phyloP scores from a whole-genome alignment of 2,329 filamentous ascomycete genomes.

The Exserohilum turcica region DNA sequence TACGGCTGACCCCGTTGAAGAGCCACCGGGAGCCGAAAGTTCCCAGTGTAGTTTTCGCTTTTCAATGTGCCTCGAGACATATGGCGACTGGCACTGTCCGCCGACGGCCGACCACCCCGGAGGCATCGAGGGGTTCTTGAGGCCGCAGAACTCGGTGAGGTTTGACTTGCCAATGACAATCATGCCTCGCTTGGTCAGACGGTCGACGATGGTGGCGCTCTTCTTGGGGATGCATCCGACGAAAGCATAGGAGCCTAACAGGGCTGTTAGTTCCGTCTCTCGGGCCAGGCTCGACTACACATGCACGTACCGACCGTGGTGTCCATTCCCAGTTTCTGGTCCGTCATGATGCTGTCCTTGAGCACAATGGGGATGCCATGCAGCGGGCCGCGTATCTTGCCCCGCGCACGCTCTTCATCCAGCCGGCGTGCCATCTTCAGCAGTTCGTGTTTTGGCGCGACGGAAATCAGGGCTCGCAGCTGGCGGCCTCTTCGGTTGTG shows the following conservation, averaged over 20 bases:
- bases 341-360: conserved; percentile 52
- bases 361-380: conserved; percentile 52
- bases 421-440: conserved; percentile 46
- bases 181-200: conserved; percentile 47
- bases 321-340: conserved; percentile 46
- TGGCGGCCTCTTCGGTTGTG: conserved; percentile 45
- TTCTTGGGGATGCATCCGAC: conserved; percentile 45
- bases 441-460: conserved; percentile 46
- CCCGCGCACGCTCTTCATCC: conserved; percentile 48
- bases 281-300: background rate
- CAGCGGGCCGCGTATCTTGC: conserved; percentile 45
- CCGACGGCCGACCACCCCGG: conserved; percentile 50
- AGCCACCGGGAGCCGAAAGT: conserved; percentile 46
- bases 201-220: conserved; percentile 47
- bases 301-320: conserved; percentile 47
- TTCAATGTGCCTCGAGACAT: conserved; percentile 46
- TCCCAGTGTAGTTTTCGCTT: conserved; percentile 46
- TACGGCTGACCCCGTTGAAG: conserved; percentile 47
- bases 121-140: conserved; percentile 46
- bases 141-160: conserved; percentile 47
- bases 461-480: conserved; percentile 46
- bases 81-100: conserved; percentile 48
- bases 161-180: conserved; percentile 53
- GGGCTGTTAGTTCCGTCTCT: background rate
- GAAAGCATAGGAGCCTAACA: conserved; percentile 45